Conservation (phyloP, 306 rosid genomes). For the Mucuna pruriens region DNA sequence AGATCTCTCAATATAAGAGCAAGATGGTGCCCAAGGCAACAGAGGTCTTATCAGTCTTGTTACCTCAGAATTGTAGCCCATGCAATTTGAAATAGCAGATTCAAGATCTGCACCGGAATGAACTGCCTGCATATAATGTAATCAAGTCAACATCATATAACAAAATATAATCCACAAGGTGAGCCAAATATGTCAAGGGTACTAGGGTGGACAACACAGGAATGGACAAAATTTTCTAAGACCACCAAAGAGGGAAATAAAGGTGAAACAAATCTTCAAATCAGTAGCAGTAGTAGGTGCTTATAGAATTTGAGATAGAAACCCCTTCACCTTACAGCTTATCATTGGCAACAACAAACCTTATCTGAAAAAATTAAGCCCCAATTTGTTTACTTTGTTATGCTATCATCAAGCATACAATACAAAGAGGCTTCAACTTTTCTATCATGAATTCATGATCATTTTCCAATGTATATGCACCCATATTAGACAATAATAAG, state of each 20-base stretch:
- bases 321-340: constrained; percentile 5
- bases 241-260: constrained; percentile 15
- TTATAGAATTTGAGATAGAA: constrained; percentile 28
- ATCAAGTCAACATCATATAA: constrained; percentile 24
- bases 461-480: constrained; percentile 13
- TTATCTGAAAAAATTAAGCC: background rate
- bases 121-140: constrained; percentile 74
- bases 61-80: constrained; percentile 95
- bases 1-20: constrained; percentile 34
- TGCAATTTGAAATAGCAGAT: constrained; percentile 82
- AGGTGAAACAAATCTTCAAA: constrained; percentile 31
- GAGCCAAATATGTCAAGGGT: constrained; percentile 36
- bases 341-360: constrained; percentile 22
- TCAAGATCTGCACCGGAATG: constrained; percentile 99
- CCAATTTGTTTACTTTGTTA: constrained; percentile 28
- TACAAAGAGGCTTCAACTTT: background rate
- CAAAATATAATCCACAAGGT: constrained; percentile 25
- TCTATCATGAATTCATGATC: background rate
- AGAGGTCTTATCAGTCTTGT: constrained; percentile 30
- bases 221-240: constrained; percentile 36
- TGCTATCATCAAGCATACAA: constrained; percentile 10
- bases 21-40: constrained; percentile 16
- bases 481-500: constrained; percentile 32
- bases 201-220: constrained; percentile 20
- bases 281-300: constrained; percentile 19